Evolutionary conservation across 208 protist species (phyloP), one percentile per base, ranked within the genome.

Genomic region (Acanthamoeba triangularis): DNA sequence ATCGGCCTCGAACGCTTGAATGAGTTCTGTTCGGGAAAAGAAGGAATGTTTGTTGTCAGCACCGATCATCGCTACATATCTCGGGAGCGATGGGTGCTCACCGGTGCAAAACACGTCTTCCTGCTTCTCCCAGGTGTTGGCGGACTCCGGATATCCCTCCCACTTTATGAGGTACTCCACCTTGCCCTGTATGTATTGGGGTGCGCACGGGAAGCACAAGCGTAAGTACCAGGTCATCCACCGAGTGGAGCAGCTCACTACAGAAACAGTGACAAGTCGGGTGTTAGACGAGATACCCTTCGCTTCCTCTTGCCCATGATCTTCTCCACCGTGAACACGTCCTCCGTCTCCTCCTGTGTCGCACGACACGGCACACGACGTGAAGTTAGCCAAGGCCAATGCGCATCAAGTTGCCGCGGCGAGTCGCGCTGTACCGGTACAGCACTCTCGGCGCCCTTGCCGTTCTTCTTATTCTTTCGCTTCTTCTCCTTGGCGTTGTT

Each of bases 61-160:
- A n/a, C n/a, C n/a, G n/a, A n/a, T n/a, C n/a, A n/a, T n/a, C n/a
- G n/a, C n/a, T n/a, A n/a, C n/a, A n/a, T n/a, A 90, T 6, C 13
- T 14, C 8, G 41, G 18, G 41, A 82, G 37, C 0, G 10, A 1
- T 18, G 6, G 33, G 78, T 14, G 52, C 44, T 35, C 37, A 76
- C 59, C 85, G 85, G 85, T 37, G 30, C 85, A 92, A 74, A 67
- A 76, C 8, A 74, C 63, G 61, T 92, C 85, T 33, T 92, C 85
- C 49, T 92, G n/a, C 61, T 92, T 92, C 35, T 92, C 85, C 85
- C 85, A 92, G 11, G 85, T 92, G 85, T 92, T 92, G 7, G 85
- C 56, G 35, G 35, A 37, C 7, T 92, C 85, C 13, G 85, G 85
- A 25, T 92, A 92, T 4, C 85, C 85, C 41, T 92, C 85, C 85